Base-by-base conservation (phyloP, 768 basidiomycete genomes). In the Pisolithus orientalis region DNA sequence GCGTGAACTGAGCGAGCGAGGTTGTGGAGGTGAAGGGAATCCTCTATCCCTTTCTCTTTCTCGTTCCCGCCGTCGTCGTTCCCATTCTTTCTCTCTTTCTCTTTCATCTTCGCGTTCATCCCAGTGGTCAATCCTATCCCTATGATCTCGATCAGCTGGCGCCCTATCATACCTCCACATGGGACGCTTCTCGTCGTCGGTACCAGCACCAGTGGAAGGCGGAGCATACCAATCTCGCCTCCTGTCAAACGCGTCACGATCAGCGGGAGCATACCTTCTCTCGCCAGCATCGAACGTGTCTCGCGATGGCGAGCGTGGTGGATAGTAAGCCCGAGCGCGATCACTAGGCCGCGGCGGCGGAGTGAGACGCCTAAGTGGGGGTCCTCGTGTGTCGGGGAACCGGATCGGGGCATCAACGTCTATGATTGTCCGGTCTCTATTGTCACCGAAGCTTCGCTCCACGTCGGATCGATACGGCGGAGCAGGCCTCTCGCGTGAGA, bases 181-280 rank as follows among this genome's bases (percentile, higher is more conserved):
- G 11, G 57, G 54, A 50, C 73, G 65, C 47, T 74, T 74, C 49
- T 76, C 75, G 34, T 77, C 72, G 6, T 76, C 72, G 39, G 27
- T 32, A 47, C 46, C 32, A 37, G 17, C 13, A 21, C 34, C 34
- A 7, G 44, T 8, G 14, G 27, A 8, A 24, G 42, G 7, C 16
- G 44, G 14, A 45, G 14, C 62, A 37, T 64, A 63, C 61, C 66
- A 65, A 11, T 63, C 63, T 32, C 65, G 64, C 38, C 65, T 57
- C 39, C 67, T 61, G 32, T 66, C 64, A 47, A 62, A 70, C 14
- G 56, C 60, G 14, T 72, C 69, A 17, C 72, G 68, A 44, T 62
- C 56, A 27, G 55, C 59, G 44, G 56, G 49, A 8, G 60, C 37
- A 47, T 63, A 72, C 48, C 72, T 62, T 56, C 67, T 61, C 17